These are phyloP conservation scores for Camellia granthamiana DNA, from an alignment of 148 eudicot genomes.

Conservation along the genomic window DNA sequence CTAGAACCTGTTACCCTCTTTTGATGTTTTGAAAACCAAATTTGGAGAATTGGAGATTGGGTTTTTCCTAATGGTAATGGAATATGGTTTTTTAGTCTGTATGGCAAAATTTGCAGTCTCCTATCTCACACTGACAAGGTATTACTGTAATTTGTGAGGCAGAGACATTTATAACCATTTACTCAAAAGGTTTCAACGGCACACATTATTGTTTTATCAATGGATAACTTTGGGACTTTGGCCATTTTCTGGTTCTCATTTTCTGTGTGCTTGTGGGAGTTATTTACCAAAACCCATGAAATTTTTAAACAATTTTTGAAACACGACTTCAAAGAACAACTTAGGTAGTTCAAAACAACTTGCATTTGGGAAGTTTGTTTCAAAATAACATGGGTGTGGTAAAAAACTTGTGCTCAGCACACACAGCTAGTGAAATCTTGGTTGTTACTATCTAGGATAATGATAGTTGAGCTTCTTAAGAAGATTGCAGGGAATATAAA, in stretches of 20 bases:
- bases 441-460: neutral
- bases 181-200: neutral
- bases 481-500: too few species aligned
- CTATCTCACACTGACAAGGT: neutral
- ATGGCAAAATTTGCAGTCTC: neutral
- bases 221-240: neutral
- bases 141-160: neutral
- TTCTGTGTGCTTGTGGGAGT: too few species aligned
- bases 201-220: neutral
- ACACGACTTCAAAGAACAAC: too few species aligned
- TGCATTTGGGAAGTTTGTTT: too few species aligned
- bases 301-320: too few species aligned
- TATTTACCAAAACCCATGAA: too few species aligned
- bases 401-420: too few species aligned
- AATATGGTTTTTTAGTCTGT: neutral
- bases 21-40: neutral
- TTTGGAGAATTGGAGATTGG: neutral
- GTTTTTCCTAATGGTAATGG: neutral
- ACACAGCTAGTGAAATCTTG: neutral
- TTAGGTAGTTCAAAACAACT: too few species aligned
- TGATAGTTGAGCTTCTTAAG: neutral
- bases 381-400: too few species aligned
- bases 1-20: neutral
- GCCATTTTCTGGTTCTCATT: neutral
- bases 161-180: neutral